Conservation (phyloP, 1,284 basidiomycete genomes). For the Xerocomus amazonicus region DNA sequence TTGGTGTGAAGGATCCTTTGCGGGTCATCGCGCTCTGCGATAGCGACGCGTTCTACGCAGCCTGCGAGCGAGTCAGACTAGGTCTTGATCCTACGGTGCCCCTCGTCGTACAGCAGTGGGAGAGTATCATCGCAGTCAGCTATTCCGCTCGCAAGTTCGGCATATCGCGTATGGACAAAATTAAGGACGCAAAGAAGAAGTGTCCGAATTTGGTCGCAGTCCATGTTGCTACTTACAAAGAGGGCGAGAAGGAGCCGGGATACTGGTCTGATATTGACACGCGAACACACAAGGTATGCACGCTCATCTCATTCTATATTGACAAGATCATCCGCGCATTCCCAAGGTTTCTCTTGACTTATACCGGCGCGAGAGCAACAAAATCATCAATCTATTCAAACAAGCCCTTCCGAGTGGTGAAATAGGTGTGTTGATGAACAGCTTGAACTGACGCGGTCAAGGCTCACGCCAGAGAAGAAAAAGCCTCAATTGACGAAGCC, state of each 20-base stretch:
- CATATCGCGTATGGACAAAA: constrained; percentile 80
- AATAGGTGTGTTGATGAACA: constrained; percentile 46
- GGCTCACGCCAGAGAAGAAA: constrained; percentile 50
- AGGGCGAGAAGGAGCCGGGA: constrained; percentile 83
- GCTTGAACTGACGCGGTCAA: not conserved
- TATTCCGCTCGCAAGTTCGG: constrained; percentile 91
- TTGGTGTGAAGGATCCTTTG: constrained; percentile 66
- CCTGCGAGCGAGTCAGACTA: constrained; percentile 85
- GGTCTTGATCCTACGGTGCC: constrained; percentile 72
- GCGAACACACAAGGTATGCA: constrained; percentile 85
- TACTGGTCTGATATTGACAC: constrained; percentile 88
- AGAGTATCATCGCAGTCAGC: constrained; percentile 88
- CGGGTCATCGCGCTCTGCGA: constrained; percentile 88
- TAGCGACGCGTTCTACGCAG: constrained; percentile 90
- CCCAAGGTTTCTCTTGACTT: constrained; percentile 87
- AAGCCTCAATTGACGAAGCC: constrained; percentile 80
- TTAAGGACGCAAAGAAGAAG: constrained; percentile 77
- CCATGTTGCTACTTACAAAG: constrained; percentile 93
- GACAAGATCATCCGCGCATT: no score
- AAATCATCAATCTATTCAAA: constrained; percentile 86
- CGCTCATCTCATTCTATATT: not conserved
- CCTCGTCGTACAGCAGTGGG: constrained; percentile 93
- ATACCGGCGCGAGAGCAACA: constrained; percentile 87
- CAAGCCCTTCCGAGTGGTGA: constrained; percentile 71
- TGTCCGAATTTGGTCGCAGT: constrained; percentile 85